These are phyloP conservation scores for Diutina ranongensis DNA, from an alignment of 1,139 yeast genomes.

Conservation along the genomic window DNA sequence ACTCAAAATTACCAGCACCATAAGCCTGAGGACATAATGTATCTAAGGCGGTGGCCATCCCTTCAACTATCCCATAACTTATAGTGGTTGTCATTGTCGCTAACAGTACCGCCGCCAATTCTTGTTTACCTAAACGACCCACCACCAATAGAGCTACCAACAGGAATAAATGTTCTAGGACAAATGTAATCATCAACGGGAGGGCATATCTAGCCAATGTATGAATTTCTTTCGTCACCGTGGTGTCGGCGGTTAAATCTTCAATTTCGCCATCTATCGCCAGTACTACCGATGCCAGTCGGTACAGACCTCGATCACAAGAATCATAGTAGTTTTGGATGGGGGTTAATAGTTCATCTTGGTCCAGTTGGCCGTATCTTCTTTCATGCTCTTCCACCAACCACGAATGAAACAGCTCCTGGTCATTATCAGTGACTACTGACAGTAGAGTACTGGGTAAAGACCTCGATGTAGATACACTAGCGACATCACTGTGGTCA, in stretches of 20 bases:
- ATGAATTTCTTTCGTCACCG: conserved; percentile 31
- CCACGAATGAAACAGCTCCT: conserved; percentile 47
- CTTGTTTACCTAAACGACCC: conserved; percentile 61
- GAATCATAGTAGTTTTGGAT: not conserved
- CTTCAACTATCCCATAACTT: conserved; percentile 76
- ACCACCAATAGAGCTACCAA: conserved; percentile 62
- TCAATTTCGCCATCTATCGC: not conserved
- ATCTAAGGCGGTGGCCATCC: conserved; percentile 78
- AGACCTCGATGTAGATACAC: conserved; percentile 44
- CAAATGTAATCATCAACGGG: conserved; percentile 57
- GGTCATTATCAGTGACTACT: conserved; percentile 34
- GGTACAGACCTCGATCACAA: not conserved
- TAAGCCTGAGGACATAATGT: conserved; percentile 60
- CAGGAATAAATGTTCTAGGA: conserved; percentile 62
- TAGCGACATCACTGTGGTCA: conserved; percentile 37
- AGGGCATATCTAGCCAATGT: conserved; percentile 43
- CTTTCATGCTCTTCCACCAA: conserved; percentile 58
- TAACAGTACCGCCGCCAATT: conserved; percentile 71
- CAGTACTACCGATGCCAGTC: not conserved
- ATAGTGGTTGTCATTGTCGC: conserved; percentile 86
- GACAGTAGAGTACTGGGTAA: conserved; percentile 48
- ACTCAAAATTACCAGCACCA: conserved; percentile 48
- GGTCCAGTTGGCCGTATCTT: conserved; percentile 20
- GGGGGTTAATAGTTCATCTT: conserved; percentile 14
- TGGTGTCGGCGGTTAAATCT: conserved; percentile 18